Conservation (phyloP, 2,329 filamentous ascomycete species). For the Aquanectria penicillioides region DNA sequence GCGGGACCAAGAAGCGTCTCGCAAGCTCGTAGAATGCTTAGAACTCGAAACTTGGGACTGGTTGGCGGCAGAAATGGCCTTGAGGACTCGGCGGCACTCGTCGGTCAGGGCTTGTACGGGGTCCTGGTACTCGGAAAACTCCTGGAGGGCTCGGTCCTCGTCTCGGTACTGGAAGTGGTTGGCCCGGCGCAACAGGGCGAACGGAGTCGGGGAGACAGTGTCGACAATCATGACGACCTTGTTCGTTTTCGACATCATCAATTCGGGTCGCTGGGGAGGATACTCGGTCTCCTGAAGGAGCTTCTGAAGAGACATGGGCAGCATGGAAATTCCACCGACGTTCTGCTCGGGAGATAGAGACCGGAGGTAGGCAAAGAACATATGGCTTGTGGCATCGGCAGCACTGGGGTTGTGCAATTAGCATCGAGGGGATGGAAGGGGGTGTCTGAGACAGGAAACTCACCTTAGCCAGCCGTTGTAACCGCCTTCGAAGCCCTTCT, state of each 20-base stretch:
- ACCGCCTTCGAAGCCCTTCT: slow-evolving; percentile 92
- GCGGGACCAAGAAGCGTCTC: slow-evolving; percentile 93
- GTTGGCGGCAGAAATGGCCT: slow-evolving; percentile 87
- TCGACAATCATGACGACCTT: slow-evolving; percentile 98
- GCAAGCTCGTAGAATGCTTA: slow-evolving; percentile 76
- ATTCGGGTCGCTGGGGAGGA: slow-evolving; percentile 79
- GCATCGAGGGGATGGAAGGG: slow-evolving; percentile 18
- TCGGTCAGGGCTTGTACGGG: slow-evolving; percentile 89
- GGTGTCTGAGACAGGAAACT: slow-evolving; percentile 39
- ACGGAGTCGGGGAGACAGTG: slow-evolving; percentile 92
- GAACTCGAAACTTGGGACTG: slow-evolving; percentile 80
- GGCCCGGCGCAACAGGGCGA: slow-evolving; percentile 86
- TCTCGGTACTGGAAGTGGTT: slow-evolving; percentile 97
- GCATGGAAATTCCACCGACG: slow-evolving; percentile 80
- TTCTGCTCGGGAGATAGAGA: slow-evolving; percentile 86
- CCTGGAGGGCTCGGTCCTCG: slow-evolving; percentile 83
- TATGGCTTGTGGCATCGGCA: slow-evolving; percentile 93
- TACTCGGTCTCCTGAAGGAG: slow-evolving; percentile 94
- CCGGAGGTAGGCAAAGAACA: slow-evolving; percentile 97
- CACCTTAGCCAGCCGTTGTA: slow-evolving; percentile 89
- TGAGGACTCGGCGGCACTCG: slow-evolving; percentile 90
- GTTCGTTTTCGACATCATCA: slow-evolving; percentile 83
- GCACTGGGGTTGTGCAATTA: slow-evolving; percentile 65
- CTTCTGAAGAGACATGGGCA: slow-evolving; percentile 91
- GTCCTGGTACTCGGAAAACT: slow-evolving; percentile 90